Evolutionary conservation across 208 protist species (phyloP).

Genomic region (Leishmania arabica): DNA sequence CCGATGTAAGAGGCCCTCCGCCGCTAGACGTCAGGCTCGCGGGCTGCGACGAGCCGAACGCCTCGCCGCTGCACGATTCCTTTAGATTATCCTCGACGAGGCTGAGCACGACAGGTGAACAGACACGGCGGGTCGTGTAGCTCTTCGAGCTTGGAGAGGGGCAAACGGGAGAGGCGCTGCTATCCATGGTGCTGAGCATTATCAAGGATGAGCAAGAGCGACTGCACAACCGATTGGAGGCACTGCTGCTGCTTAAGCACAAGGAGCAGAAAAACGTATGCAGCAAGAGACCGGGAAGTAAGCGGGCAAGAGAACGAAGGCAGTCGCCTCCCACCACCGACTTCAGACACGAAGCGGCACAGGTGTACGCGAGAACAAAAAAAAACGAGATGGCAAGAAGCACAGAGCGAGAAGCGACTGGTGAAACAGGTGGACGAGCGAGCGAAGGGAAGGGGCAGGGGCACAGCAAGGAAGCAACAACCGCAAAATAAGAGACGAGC

Average conservation of each 20-base stretch:
- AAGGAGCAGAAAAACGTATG: background rate
- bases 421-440: background rate
- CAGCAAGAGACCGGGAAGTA: background rate
- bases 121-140: background rate
- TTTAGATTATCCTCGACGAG: constrained; percentile 14
- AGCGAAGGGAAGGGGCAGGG: background rate
- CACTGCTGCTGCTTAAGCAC: too few relatives aligned
- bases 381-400: background rate
- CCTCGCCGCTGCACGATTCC: constrained; percentile 14
- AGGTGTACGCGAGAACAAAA: background rate
- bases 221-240: background rate
- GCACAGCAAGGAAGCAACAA: background rate
- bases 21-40: constrained; percentile 16
- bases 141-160: background rate
- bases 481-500: too few relatives aligned
- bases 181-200: constrained; percentile 6
- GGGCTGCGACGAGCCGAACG: constrained; percentile 8
- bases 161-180: background rate
- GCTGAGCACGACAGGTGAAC: constrained; percentile 5
- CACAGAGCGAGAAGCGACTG: background rate
- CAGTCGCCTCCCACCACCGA: background rate
- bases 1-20: constrained; percentile 1
- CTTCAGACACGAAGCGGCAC: background rate
- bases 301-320: background rate
- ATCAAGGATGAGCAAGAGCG: background rate